Evolutionary conservation across 441 rosid species (phyloP).

Genomic region (Isatis lusitanica): DNA sequence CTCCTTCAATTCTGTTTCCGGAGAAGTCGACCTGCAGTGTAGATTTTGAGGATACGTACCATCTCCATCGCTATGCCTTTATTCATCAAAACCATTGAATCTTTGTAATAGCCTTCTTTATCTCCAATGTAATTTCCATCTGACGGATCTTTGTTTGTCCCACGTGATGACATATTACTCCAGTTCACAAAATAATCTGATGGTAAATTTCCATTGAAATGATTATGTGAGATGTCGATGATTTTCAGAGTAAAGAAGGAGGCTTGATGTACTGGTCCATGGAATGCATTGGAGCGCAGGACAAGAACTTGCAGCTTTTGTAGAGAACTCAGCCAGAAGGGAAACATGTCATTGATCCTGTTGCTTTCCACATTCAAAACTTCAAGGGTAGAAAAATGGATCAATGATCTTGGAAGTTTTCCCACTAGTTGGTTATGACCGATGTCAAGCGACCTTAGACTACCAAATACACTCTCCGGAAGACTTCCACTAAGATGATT

Average conservation of each 20-base stretch:
- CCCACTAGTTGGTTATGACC: slow-evolving; percentile 43
- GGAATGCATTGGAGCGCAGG: slow-evolving; percentile 46
- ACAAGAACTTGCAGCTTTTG: slow-evolving; percentile 46
- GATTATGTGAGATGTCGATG: slow-evolving; percentile 54
- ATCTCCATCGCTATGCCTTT: slow-evolving; percentile 3
- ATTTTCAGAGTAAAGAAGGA: slow-evolving; percentile 48
- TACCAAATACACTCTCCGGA: slow-evolving; percentile 16
- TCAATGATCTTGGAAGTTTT: slow-evolving; percentile 43
- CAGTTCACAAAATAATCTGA: slow-evolving; percentile 17
- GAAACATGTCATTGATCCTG: slow-evolving; percentile 44
- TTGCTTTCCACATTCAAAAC: slow-evolving; percentile 53
- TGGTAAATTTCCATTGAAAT: slow-evolving; percentile 36
- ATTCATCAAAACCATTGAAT: slow-evolving; percentile 13
- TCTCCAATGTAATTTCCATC: slow-evolving; percentile 25
- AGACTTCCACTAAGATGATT: no score
- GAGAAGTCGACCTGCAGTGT: not conserved
- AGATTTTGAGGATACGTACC: not conserved
- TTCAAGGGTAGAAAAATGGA: slow-evolving; percentile 39
- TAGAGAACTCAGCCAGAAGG: slow-evolving; percentile 42
- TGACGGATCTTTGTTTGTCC: not conserved
- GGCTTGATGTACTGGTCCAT: slow-evolving; percentile 32
- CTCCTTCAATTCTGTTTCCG: not conserved
- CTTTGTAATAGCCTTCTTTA: slow-evolving; percentile 16
- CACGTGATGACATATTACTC: slow-evolving; percentile 37
- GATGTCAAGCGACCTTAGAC: slow-evolving; percentile 42